Conservation (phyloP, 257 asterid species). For the Nemophila menziesii region DNA sequence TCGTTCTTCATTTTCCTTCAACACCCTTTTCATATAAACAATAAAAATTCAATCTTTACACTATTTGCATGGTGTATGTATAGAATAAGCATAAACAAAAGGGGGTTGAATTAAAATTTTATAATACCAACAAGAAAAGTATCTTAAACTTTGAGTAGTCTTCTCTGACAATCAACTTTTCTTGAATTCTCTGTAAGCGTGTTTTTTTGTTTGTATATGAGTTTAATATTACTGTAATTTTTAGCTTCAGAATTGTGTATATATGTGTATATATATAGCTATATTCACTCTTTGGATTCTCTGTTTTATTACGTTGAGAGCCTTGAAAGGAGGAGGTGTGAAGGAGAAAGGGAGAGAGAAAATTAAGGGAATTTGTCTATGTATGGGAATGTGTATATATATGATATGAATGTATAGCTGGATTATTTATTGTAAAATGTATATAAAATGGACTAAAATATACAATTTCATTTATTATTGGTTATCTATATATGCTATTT, state of each 20-base stretch:
- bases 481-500: too few species aligned
- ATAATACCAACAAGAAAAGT: slow-evolving; percentile 9
- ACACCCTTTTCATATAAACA: neutral
- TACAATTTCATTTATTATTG: too few species aligned
- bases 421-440: too few species aligned
- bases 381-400: too few species aligned
- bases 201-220: too few species aligned
- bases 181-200: neutral
- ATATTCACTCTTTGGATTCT: neutral
- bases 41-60: neutral
- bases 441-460: too few species aligned
- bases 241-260: too few species aligned
- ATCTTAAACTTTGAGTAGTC: slow-evolving; percentile 4
- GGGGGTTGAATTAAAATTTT: neutral
- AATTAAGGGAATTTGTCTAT: too few species aligned
- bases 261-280: neutral
- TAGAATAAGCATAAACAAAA: neutral
- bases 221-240: too few species aligned
- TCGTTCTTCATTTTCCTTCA: slow-evolving; percentile 52
- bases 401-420: too few species aligned
- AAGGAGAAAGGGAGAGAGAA: neutral
- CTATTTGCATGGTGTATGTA: slow-evolving; percentile 7
- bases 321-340: slow-evolving; percentile 9
- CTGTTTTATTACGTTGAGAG: neutral
- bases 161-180: slow-evolving; percentile 4